Conservation (phyloP, 2,329 filamentous ascomycete genomes). For the Ophiostoma sp. region DNA sequence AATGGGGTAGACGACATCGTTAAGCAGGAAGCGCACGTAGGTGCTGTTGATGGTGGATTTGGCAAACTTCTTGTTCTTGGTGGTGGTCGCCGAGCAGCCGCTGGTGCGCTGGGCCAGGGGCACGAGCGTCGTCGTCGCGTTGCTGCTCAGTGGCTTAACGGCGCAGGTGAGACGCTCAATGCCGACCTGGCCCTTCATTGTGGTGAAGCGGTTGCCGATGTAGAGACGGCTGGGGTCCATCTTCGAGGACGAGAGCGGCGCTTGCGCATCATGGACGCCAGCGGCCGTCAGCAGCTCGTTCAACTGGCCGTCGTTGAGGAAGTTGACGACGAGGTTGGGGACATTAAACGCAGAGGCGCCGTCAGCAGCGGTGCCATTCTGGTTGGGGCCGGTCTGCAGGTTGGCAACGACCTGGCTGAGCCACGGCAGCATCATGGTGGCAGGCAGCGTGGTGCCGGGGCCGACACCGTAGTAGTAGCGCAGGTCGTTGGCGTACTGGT, state of each 20-base stretch:
- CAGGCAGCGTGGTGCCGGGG: constrained; percentile 48
- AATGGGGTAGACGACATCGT: constrained; percentile 58
- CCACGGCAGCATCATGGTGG: constrained; percentile 57
- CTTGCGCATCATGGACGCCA: constrained; percentile 56
- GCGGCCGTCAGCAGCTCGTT: constrained; percentile 54
- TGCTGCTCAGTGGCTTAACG: constrained; percentile 20
- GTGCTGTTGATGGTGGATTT: constrained; percentile 32
- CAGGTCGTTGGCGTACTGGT: constrained; percentile 63
- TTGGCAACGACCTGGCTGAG: constrained; percentile 49
- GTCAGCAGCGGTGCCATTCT: constrained; percentile 43
- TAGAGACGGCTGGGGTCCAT: constrained; percentile 48
- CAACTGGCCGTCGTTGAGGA: constrained; percentile 62
- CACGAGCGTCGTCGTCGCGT: constrained; percentile 17
- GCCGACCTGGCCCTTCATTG: constrained; percentile 60
- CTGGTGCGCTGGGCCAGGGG: constrained; percentile 20
- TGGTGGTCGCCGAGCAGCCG: constrained; percentile 15
- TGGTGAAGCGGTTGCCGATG: constrained; percentile 50
- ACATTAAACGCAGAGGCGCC: constrained; percentile 43
- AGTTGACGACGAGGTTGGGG: constrained; percentile 54
- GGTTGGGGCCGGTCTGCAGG: constrained; percentile 47
- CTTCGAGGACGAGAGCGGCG: constrained; percentile 42
- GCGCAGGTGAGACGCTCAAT: constrained; percentile 58
- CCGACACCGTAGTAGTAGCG: constrained; percentile 63
- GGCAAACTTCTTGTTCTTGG: constrained; percentile 18
- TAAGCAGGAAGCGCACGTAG: constrained; percentile 54